Evolutionary conservation across 169 alveolate genomes (phyloP), one percentile per base, ranked within the genome.

Genomic region (Condylostoma magnum): DNA sequence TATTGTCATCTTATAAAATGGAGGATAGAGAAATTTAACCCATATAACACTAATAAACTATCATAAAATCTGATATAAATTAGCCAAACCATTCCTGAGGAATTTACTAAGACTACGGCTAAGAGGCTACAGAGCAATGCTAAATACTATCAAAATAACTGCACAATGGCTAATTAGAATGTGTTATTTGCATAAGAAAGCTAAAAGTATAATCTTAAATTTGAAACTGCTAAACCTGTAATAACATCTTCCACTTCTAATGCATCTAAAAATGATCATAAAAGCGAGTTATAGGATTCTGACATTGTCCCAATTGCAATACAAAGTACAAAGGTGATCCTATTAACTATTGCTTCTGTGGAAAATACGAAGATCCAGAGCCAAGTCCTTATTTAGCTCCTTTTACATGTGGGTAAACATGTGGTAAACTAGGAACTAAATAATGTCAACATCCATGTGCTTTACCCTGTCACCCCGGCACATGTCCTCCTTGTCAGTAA

Each of bases 401-500:
- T 12, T 93, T 86, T 68, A 79, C 91, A 44, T 90, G 95, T 70
- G 87, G 90, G 12, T 84, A 90, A 46, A 55, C 51, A 8, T 90
- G 95, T 56, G 71, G 81, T 15, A 76, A 78, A 33, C 70, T 74
- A 52, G 69, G 89, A 67, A 86, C 84, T 8, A 58, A 68, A 12
- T 28, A 54, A 30, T 90, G 95, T 34, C 76, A 79, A 4, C 95
- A 90, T 69, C 74, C 76, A 37, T 90, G 95, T 50, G 72, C 83
- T 6, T 55, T 80, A 25, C 68, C 52, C n/a, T 90, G 95, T 65
- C 94, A 90, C 56, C 94, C 95, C 28, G 95, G 95, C 50, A 84
- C 93, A 33, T 93, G 97, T 57, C 94, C 94, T 4, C 95, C 93
- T 58, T 93, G 97, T 69, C 77, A 77, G 33, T 79, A 74, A 27